A percentile compares a stretch with the other conserved stretches of the same genome.
phyloP scores from a whole-genome alignment of 208 protist genomes.

The Leishmania major region DNA sequence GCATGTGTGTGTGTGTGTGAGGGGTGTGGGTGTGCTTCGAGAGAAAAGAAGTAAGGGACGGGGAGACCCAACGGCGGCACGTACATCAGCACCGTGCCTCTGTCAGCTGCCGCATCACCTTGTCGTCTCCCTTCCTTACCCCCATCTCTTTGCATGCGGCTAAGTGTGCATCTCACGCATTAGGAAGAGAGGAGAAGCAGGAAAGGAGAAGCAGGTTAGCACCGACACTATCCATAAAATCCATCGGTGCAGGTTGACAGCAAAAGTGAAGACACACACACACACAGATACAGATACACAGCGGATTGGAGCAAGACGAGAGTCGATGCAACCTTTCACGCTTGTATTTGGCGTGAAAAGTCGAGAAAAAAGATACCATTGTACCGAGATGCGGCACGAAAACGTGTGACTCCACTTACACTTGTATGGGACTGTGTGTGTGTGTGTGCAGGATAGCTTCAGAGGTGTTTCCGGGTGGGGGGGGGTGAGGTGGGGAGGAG shows the following conservation, averaged over 20 bases:
- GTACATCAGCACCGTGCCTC: not conserved
- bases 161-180: not conserved
- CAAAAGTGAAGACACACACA: not conserved
- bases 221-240: not conserved
- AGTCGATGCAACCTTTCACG: not conserved
- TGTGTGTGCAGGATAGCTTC: not conserved
- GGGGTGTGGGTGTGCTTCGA: not conserved
- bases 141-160: not conserved
- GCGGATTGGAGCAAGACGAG: not conserved
- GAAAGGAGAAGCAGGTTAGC: not conserved
- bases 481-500: not conserved
- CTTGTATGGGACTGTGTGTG: not conserved
- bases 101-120: too few relatives aligned
- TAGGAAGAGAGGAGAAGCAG: not conserved
- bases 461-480: not conserved
- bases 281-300: not conserved
- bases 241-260: not conserved
- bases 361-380: not conserved
- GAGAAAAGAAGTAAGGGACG: not conserved
- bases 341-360: not conserved
- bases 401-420: not conserved
- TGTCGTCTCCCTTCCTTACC: not conserved
- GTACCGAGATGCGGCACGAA: not conserved
- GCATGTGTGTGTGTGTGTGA: not conserved
- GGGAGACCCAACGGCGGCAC: not conserved